Percentiles rank a stretch among this genome's conserved stretches.
phyloP scores from a whole-genome alignment of 1,284 basidiomycete species.

The Trametes pubescens region DNA sequence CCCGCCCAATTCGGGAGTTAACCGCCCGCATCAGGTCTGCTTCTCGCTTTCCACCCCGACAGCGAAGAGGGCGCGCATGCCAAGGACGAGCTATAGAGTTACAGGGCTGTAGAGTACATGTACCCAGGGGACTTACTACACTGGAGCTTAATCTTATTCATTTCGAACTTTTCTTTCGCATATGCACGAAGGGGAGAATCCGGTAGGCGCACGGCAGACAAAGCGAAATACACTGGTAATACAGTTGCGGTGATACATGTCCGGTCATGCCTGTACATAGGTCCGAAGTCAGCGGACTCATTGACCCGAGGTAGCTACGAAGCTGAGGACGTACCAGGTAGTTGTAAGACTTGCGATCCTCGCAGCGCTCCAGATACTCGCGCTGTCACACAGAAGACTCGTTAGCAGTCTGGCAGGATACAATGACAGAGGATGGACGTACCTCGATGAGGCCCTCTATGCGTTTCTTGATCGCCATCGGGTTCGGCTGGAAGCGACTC shows the following conservation, averaged over 20 bases:
- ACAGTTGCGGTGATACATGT: conserved; percentile 25
- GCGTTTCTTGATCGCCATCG: conserved; percentile 90
- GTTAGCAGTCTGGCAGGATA: conserved; percentile 5
- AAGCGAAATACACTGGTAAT: conserved; percentile 22
- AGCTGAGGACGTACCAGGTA: conserved; percentile 61
- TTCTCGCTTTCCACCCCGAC: conserved; percentile 29
- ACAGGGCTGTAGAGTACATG: conserved; percentile 23
- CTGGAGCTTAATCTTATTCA: conserved; percentile 31
- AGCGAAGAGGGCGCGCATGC: conserved; percentile 20
- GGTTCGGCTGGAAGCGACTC: conserved; percentile 87
- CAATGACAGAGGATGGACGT: conserved; percentile 30
- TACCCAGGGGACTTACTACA: conserved; percentile 1
- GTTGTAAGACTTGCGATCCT: conserved; percentile 84
- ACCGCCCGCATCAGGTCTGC: conserved; percentile 18
- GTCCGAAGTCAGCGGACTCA: not conserved
- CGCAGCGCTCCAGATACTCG: conserved; percentile 82
- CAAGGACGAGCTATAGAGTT: conserved; percentile 32
- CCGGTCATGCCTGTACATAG: conserved; percentile 29
- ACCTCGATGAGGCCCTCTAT: conserved; percentile 97
- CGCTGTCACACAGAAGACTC: conserved; percentile 52
- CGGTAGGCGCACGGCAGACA: not conserved
- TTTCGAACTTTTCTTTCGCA: not conserved
- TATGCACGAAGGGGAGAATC: not conserved
- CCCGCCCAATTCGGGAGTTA: not conserved
- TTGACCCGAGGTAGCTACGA: not conserved